Evolutionary conservation across 768 basidiomycete species (phyloP), one percentile per base, ranked within the genome.

Genomic region (Melanogaster broomeanus): DNA sequence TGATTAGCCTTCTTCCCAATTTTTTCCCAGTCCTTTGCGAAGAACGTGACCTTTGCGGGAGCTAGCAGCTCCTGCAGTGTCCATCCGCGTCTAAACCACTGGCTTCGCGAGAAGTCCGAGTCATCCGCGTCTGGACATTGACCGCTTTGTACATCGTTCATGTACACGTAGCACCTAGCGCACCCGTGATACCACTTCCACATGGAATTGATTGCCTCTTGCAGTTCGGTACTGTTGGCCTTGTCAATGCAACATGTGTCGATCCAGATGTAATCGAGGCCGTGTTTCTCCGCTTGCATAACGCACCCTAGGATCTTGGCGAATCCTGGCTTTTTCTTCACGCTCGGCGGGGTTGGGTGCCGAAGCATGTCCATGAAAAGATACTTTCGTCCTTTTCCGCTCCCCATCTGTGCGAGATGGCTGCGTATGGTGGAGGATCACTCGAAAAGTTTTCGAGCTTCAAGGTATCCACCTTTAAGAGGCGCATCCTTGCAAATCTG

Each of bases 1-100:
- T 11, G 33, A n/a, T 45, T n/a, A 3, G 28, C 45, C 33, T 4
- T 28, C 27, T 22, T 56, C n/a, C 38, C 41, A n/a, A 44, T 48
- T 28, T 7, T 27, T 16, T 31, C 43, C 59, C 59, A 60, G 41
- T 57, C 48, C 15, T 39, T 15, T 6, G 40, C 41, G 37, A 51
- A 57, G 43, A 60, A 57, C 22, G 33, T 54, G 27, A 60, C 18
- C 18, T 39, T 25, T 24, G 27, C 25, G 2, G 59, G 59, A 5
- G 59, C 59, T 10, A 60, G 31, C 24, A 51, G 35, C 31, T 51
- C 50, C 35, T 51, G 50, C 16, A 51, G 21, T 11, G 50, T 51
- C 50, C 24, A 60, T 13, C 59, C 59, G 2, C 48, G 38, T 30
- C 39, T 49, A 18, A 42, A 49, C 45, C 45, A 47, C 34, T 50